Evolutionary conservation across 352 stramenopile species (phyloP).

Genomic region (Phytophthora lateralis): DNA sequence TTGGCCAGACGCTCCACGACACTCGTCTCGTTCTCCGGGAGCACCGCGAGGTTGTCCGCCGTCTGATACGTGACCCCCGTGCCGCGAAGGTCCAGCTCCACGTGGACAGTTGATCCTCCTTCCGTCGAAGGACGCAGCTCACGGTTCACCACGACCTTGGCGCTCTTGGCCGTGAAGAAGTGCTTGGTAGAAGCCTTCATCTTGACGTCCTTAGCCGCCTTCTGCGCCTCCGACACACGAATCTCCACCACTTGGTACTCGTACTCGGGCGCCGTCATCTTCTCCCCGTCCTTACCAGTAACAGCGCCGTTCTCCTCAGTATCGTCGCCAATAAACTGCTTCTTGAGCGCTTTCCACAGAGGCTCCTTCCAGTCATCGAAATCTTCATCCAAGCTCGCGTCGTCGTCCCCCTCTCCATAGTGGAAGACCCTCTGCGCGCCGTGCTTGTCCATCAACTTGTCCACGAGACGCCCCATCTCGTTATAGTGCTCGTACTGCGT

Average conservation of each 20-base stretch:
- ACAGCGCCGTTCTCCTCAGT: conserved; percentile 11
- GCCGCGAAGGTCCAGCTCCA: conserved; percentile 89
- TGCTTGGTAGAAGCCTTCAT: conserved; percentile 88
- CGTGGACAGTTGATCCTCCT: conserved; percentile 87
- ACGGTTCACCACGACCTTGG: conserved; percentile 86
- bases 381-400: conserved; percentile 93
- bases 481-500: conserved; percentile 99
- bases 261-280: conserved; percentile 48
- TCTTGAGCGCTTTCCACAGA: conserved; percentile 83
- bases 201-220: conserved; percentile 36
- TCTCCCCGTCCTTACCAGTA: conserved; percentile 2
- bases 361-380: conserved; percentile 96
- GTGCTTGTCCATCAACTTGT: conserved; percentile 87
- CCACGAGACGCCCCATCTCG: conserved; percentile 92
- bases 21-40: conserved; percentile 87
- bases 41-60: conserved; percentile 94
- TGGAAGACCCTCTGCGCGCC: conserved; percentile 87
- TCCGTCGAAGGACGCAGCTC: conserved; percentile 89
- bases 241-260: conserved; percentile 69
- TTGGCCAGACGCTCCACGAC: conserved; percentile 88
- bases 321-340: conserved; percentile 59
- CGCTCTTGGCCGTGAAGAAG: conserved; percentile 88
- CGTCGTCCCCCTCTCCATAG: conserved; percentile 96
- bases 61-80: conserved; percentile 91
- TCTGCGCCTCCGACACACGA: conserved; percentile 24